These are phyloP conservation scores for Lactarius sanguifluus DNA, from an alignment of 768 basidiomycete species.

Conservation along the genomic window DNA sequence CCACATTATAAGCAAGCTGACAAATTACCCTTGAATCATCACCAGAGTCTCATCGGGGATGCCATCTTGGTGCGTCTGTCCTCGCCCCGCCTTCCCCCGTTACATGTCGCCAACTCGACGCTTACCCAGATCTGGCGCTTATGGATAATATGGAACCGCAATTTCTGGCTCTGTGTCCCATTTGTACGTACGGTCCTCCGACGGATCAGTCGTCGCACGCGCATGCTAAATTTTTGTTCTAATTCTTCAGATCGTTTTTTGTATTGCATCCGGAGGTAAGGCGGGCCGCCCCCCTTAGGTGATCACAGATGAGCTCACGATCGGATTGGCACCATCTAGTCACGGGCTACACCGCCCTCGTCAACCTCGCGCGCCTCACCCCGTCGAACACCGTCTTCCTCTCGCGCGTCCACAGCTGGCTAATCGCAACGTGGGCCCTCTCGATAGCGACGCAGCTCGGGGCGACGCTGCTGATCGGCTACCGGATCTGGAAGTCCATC, in stretches of 20 bases:
- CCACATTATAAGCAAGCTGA: neutral
- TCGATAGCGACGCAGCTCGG: conserved; percentile 25
- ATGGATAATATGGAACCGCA: conserved; percentile 25
- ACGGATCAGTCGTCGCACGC: neutral
- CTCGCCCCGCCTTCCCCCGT: too few relatives aligned
- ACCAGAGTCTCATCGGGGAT: conserved; percentile 24
- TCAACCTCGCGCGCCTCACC: neutral
- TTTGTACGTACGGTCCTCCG: conserved; percentile 13
- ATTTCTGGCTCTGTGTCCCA: conserved; percentile 9
- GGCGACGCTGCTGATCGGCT: conserved; percentile 20
- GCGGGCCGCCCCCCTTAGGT: too few relatives aligned
- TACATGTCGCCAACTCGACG: neutral
- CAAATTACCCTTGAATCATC: neutral
- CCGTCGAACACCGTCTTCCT: conserved; percentile 1
- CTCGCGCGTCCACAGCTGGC: conserved; percentile 7
- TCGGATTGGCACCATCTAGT: neutral
- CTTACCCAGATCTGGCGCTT: conserved; percentile 23
- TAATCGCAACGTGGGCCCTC: conserved; percentile 16
- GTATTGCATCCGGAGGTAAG: conserved; percentile 11
- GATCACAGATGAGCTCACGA: too few relatives aligned
- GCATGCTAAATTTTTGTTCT: neutral
- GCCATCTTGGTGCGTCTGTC: conserved; percentile 15
- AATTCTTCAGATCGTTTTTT: conserved; percentile 7
- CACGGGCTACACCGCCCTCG: conserved; percentile 15
- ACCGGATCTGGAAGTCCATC: conserved; percentile 13